phyloP scores from a whole-genome alignment of 1,284 basidiomycete genomes.

The Sphagnurus paluster region DNA sequence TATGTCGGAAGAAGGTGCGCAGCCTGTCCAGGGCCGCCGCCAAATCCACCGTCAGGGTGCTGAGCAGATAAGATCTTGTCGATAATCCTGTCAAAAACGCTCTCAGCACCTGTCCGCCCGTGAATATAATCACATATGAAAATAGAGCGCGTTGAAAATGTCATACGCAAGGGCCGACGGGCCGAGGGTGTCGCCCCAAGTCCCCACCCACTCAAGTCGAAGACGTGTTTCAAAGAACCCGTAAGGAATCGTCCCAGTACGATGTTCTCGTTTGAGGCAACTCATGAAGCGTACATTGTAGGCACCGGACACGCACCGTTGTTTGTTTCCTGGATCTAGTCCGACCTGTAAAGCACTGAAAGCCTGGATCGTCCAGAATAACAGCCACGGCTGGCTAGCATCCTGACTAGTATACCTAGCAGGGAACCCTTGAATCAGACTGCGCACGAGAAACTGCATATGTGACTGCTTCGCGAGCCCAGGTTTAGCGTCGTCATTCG shows the following conservation, averaged over 20 bases:
- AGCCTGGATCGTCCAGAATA: slow-evolving; percentile 89
- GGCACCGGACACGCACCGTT: slow-evolving; percentile 51
- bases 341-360: slow-evolving; percentile 77
- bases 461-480: slow-evolving; percentile 59
- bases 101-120: not conserved
- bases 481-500: slow-evolving; percentile 24
- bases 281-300: not conserved
- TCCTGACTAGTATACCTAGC: slow-evolving; percentile 79
- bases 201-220: too few relatives aligned
- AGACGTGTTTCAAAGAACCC: too few relatives aligned
- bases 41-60: slow-evolving; percentile 86
- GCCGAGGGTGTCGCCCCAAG: too few relatives aligned
- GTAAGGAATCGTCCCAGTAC: too few relatives aligned
- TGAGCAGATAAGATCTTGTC: slow-evolving; percentile 79
- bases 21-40: slow-evolving; percentile 87
- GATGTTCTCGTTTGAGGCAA: too few relatives aligned
- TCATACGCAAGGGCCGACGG: too few relatives aligned
- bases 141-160: not conserved
- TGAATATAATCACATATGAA: not conserved
- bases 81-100: slow-evolving; percentile 54
- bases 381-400: slow-evolving; percentile 89
- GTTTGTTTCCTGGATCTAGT: slow-evolving; percentile 73
- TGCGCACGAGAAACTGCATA: slow-evolving; percentile 67
- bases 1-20: slow-evolving; percentile 92
- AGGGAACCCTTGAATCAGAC: slow-evolving; percentile 77